Conservation (phyloP, 306 rosid genomes). For the Sphenostylis stenocarpa region DNA sequence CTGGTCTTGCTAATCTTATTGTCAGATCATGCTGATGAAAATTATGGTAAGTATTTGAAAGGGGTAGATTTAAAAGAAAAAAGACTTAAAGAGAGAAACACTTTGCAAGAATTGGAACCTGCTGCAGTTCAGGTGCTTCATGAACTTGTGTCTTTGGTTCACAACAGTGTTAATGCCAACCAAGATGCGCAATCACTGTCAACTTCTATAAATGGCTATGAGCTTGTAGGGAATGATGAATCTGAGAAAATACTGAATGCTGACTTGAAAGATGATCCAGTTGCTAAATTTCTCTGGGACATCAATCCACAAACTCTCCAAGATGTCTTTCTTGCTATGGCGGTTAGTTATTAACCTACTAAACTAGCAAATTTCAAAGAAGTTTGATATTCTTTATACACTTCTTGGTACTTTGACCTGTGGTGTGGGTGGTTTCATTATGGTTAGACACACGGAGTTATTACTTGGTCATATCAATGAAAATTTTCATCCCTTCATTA, state of each 20-base stretch:
- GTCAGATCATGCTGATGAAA: conserved; percentile 47
- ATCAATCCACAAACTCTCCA: conserved; percentile 60
- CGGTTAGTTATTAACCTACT: conserved; percentile 53
- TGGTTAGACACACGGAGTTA: conserved; percentile 13
- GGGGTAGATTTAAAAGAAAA: conserved; percentile 49
- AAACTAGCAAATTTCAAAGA: conserved; percentile 24
- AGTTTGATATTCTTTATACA: conserved; percentile 23
- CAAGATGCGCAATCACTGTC: conserved; percentile 47
- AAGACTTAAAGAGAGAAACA: conserved; percentile 36
- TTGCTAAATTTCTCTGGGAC: conserved; percentile 69
- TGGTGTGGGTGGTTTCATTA: conserved; percentile 23
- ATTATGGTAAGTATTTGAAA: conserved; percentile 44
- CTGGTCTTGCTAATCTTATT: conserved; percentile 40
- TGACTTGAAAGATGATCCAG: conserved; percentile 64
- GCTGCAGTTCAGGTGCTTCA: conserved; percentile 69
- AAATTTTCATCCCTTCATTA: conserved; percentile 7
- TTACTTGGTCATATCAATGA: conserved; percentile 19
- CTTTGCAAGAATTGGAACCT: conserved; percentile 62
- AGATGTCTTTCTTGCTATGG: conserved; percentile 75
- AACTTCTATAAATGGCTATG: conserved; percentile 49
- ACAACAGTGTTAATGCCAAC: conserved; percentile 47
- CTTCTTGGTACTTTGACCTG: conserved; percentile 1
- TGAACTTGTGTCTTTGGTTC: conserved; percentile 83
- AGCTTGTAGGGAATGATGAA: conserved; percentile 39
- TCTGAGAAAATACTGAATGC: conserved; percentile 33